phyloP scores from a whole-genome alignment of 73 alveolate genomes.

The Paramecium sonneborni region DNA sequence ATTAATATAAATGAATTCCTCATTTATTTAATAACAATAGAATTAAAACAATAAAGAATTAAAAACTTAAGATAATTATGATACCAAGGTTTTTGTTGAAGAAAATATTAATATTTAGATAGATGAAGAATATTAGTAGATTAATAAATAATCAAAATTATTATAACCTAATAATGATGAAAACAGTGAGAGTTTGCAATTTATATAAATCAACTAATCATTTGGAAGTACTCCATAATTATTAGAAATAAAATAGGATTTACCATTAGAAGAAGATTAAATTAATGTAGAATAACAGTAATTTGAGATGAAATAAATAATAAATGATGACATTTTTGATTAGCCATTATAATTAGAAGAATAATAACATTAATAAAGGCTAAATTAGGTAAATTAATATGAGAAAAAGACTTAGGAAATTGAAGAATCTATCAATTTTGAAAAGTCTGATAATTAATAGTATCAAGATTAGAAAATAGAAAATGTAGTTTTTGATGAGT shows the following conservation, averaged over 20 bases:
- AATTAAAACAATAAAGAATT: not conserved
- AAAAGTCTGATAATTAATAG: not conserved
- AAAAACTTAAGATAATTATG: not conserved
- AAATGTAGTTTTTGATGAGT: not conserved
- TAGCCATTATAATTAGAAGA: not conserved
- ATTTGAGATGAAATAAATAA: not conserved
- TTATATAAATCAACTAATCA: not conserved
- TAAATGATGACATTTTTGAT: not conserved
- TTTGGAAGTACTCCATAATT: not conserved
- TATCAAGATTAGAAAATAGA: not conserved
- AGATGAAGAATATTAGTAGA: not conserved
- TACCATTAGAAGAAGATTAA: not conserved
- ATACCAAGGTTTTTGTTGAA: not conserved
- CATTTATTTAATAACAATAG: not conserved
- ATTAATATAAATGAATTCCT: not conserved
- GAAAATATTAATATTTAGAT: not conserved
- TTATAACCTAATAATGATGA: not conserved
- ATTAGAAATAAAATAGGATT: not conserved
- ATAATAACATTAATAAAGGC: not conserved
- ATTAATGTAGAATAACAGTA: not conserved
- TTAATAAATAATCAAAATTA: not conserved
- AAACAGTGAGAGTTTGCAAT: not conserved
- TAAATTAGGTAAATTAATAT: not conserved
- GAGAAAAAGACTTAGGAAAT: not conserved
- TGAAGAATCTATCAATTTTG: not conserved